Percentiles rank a stretch among this genome's conserved stretches.
Evolutionary conservation across 1,139 yeast genomes (phyloP).

Genomic region (Yamadazyma diddensiae): DNA sequence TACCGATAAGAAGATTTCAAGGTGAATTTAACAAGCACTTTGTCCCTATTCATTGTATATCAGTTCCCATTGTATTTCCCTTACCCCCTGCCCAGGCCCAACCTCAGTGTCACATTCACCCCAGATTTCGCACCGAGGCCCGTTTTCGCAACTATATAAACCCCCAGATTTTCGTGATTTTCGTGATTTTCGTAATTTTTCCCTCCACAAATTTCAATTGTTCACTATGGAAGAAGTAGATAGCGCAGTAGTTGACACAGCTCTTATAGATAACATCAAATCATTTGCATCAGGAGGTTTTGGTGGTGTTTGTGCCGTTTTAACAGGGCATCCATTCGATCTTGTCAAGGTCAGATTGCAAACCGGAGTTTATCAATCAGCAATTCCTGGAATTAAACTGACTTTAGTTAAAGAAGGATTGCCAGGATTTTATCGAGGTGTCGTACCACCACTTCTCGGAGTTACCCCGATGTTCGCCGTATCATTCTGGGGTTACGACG

Average conservation of each 20-base stretch:
- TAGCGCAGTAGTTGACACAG: no score
- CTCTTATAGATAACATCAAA: slow-evolving; percentile 54
- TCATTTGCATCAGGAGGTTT: slow-evolving; percentile 89
- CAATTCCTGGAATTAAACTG: slow-evolving; percentile 63
- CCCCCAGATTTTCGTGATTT: not conserved
- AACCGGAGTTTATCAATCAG: slow-evolving; percentile 60
- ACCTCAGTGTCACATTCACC: not conserved
- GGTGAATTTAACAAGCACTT: no score
- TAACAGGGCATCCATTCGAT: slow-evolving; percentile 96
- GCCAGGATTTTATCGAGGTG: slow-evolving; percentile 81
- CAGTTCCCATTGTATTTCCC: no score
- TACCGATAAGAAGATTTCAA: no score
- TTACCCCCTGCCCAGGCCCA: no score
- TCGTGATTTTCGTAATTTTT: not conserved
- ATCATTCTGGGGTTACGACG: slow-evolving; percentile 96
- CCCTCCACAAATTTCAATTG: no score
- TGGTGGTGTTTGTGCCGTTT: slow-evolving; percentile 62
- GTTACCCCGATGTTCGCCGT: slow-evolving; percentile 99
- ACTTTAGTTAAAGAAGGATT: slow-evolving; percentile 74
- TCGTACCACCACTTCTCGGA: slow-evolving; percentile 84
- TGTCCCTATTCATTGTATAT: no score
- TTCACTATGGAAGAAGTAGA: slow-evolving; percentile 42
- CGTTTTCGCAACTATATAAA: slow-evolving; percentile 3
- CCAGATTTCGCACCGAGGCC: no score
- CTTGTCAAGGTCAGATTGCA: slow-evolving; percentile 89